A percentile compares a stretch with the other conserved stretches of the same genome.
These are phyloP conservation scores for Phialophora chinensis DNA, from an alignment of 2,329 filamentous ascomycete genomes.

Conservation along the genomic window DNA sequence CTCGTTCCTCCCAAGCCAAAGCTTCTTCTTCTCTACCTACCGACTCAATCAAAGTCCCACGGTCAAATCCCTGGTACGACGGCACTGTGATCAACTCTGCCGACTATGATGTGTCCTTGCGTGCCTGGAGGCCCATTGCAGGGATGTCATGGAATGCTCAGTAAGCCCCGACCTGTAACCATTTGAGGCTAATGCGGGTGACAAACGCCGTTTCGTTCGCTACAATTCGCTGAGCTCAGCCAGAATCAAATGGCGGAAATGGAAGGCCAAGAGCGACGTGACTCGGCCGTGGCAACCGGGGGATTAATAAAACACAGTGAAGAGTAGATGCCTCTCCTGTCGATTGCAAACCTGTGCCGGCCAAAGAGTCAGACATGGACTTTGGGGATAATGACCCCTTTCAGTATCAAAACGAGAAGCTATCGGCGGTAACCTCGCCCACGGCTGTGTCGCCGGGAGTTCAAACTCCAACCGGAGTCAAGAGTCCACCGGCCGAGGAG, in stretches of 20 bases:
- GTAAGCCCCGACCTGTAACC: background rate
- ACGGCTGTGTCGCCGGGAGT: slow-evolving; percentile 6
- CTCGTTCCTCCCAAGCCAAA: background rate
- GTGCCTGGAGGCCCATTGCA: background rate
- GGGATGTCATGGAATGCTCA: slow-evolving; percentile 5
- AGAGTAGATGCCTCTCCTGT: background rate
- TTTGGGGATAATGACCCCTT: slow-evolving; percentile 5
- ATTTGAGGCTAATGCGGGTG: slow-evolving; percentile 13
- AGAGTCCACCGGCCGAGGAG: background rate
- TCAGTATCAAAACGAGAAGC: slow-evolving; percentile 7
- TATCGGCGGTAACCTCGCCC: slow-evolving; percentile 4
- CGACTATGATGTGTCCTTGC: background rate
- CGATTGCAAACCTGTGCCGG: background rate
- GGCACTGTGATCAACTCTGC: background rate
- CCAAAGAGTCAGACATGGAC: background rate
- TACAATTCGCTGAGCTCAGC: slow-evolving; percentile 21
- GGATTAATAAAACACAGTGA: background rate
- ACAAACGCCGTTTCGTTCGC: slow-evolving; percentile 1
- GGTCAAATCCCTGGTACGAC: background rate
- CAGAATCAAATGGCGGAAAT: background rate
- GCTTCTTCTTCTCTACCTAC: background rate
- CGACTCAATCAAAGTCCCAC: background rate
- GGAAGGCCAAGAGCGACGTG: slow-evolving; percentile 7
- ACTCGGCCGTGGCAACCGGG: slow-evolving; percentile 14
- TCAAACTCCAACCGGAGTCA: slow-evolving; percentile 8